Base-by-base conservation (phyloP, 306 rosid genomes). In the Trichosanthes truncata region DNA sequence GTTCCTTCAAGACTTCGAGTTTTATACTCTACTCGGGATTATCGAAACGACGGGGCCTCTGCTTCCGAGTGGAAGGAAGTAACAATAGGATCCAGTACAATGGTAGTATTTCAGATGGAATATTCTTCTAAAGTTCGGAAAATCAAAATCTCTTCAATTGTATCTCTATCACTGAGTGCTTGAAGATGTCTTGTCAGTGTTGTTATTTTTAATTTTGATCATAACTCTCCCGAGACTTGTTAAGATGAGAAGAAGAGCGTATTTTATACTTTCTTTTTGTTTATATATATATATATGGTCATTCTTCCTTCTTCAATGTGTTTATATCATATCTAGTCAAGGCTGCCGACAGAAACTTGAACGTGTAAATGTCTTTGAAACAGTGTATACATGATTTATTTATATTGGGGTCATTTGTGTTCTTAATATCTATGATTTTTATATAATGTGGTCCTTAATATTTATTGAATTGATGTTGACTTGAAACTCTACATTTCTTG, bases 1-100 rank as follows among this genome's bases (percentile, higher is more conserved):
- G 98, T 88, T 40, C 91, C 88, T 80, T 85, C 96, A 15, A 92
- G 81, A 81, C 89, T 91, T 77, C 95, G 91, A 82, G 97, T 92
- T 84, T 62, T 94, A 60, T 91, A 82, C 79, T 66, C 87, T 4
- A 83, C 80, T 31, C 92, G 98, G 41, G 92, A 92, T 79, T 94
- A 89, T 80, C 88, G 93, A 84, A 85, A 83, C 43, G 91, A 92
- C 78, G 97, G 92, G 43, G 85, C 87, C 77, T 89, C 95, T 31
- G 81, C 85, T 69, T 74, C 89, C 14, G 92, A 92, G 81, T 92
- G 87, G 92, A 91, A 82, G 31, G 98, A 94, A 85, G 88, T 83
- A 41, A 83, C 74, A 13, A 94, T 92, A 21, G 89, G 88, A 88
- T 90, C 97, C 40, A 87, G 87, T 49, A 89, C 97, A 0, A 94